A percentile compares a stretch with the other conserved stretches of the same genome.
Conservation (phyloP, 345 rosid species). For the Nephelium lappaceum region DNA sequence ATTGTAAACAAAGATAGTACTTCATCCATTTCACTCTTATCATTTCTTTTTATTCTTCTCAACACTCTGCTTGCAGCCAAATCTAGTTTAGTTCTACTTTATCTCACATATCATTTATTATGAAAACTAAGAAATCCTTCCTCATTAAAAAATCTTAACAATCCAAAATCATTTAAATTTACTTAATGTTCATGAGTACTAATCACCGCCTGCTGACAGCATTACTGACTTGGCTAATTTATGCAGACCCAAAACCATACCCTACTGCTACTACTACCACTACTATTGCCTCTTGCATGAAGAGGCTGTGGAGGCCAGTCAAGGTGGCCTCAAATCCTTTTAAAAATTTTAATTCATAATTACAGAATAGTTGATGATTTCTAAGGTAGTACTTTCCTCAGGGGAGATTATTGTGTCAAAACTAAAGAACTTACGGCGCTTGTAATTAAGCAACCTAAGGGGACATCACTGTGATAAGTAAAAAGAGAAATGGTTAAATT, state of each 20-base stretch:
- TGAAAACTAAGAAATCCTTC: too few relatives aligned
- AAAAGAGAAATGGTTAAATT: background rate
- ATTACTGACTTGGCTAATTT: background rate
- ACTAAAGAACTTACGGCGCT: background rate
- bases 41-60: too few relatives aligned
- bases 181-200: background rate
- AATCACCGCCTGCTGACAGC: background rate
- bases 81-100: too few relatives aligned
- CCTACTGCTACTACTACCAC: background rate
- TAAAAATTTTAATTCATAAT: too few relatives aligned
- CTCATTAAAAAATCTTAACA: background rate
- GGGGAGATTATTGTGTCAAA: background rate
- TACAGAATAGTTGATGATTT: background rate
- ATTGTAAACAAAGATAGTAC: background rate
- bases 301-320: background rate
- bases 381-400: background rate
- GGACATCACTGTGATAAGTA: background rate
- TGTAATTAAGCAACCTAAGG: background rate
- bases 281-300: background rate
- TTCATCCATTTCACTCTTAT: background rate
- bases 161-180: background rate
- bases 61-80: background rate
- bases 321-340: background rate
- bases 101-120: too few relatives aligned
- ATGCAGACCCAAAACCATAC: background rate